Percentiles rank a stretch among this genome's conserved stretches.
These are phyloP conservation scores for Mentha longifolia DNA, from an alignment of 257 asterid species.

Conservation along the genomic window DNA sequence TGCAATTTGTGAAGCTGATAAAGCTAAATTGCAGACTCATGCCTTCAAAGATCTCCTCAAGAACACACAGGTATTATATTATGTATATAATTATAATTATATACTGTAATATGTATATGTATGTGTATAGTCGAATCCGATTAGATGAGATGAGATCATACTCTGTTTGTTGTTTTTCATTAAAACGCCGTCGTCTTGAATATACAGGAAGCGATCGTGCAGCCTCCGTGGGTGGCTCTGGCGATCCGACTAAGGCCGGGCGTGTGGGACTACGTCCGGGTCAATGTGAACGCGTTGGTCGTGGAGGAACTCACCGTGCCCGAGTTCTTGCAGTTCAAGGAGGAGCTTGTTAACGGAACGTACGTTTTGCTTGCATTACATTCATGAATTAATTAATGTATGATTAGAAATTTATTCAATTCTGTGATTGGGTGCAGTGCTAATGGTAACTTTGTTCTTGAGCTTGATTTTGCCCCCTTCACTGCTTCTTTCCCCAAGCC, in stretches of 20 bases:
- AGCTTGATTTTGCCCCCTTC: slow-evolving; percentile 94
- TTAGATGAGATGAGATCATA: no score
- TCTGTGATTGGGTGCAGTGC: slow-evolving; percentile 52
- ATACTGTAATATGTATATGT: no score
- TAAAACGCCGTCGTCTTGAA: not conserved
- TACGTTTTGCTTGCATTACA: slow-evolving; percentile 28
- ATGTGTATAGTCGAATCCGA: no score
- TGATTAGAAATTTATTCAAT: not conserved
- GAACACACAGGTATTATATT: slow-evolving; percentile 62
- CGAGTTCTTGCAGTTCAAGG: slow-evolving; percentile 81
- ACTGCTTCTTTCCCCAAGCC: slow-evolving; percentile 90
- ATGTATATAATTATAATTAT: no score
- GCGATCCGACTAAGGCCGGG: slow-evolving; percentile 96
- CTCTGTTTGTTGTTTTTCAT: not conserved
- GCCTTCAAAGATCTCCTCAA: slow-evolving; percentile 80
- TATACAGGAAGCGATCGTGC: slow-evolving; percentile 78
- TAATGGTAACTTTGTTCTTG: slow-evolving; percentile 82
- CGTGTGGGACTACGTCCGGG: slow-evolving; percentile 87
- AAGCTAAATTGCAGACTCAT: slow-evolving; percentile 60
- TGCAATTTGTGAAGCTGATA: slow-evolving; percentile 52
- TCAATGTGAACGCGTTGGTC: slow-evolving; percentile 64
- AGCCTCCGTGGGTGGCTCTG: slow-evolving; percentile 95
- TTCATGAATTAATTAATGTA: no score
- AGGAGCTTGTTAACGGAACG: slow-evolving; percentile 87
- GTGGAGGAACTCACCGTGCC: slow-evolving; percentile 89